Evolutionary conservation across 192 early-diverging fungal genomes (phyloP), one percentile per base, ranked within the genome.

Genomic region (Coemansia sp.): DNA sequence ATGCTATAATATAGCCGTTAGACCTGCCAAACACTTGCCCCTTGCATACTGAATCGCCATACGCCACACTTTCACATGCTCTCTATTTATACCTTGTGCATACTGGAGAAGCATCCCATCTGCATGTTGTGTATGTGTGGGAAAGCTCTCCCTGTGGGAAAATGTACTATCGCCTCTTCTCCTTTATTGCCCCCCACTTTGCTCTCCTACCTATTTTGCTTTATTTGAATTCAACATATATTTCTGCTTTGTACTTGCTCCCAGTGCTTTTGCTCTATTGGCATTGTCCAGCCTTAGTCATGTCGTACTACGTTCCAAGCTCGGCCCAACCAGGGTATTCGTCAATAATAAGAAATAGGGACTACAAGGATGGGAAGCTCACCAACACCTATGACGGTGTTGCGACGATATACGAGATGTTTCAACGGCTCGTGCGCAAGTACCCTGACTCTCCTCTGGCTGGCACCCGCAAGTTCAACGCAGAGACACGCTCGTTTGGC

Each of bases 401-500:
- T 2, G 59, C 62, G 4, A 77, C 74, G 17, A 55, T 69, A 3
- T 70, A 66, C 55, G 67, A 77, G 47, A 26, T 66, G 31, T 54
- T 77, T 11, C 67, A 58, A 31, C 27, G 35, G 11, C 78, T 67
- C 15, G 59, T 81, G 19, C 77, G 60, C 22, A 59, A 60, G 41
- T 67, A 65, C 19, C 74, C 64, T 19, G 68, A 84, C 32, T 56
- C 59, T 13, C 76, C 70, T 27, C 83, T 82, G 55, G 53, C 86
- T 31, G 89, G 86, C 36, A 73, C 80, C 36, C 84, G 89, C 52
- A 65, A 75, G 29, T 76, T 75, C 42, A 73, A 86, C 52, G 49
- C 71, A 2, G 63, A 67, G 30, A 82, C 84, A 11, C 75, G 80
- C 39, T 76, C 72, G 36, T 82, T 81, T 60, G 63, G 73, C 29